Base-by-base conservation (phyloP, 164 flowering plant genomes). In the Paratinospora sagittata region DNA sequence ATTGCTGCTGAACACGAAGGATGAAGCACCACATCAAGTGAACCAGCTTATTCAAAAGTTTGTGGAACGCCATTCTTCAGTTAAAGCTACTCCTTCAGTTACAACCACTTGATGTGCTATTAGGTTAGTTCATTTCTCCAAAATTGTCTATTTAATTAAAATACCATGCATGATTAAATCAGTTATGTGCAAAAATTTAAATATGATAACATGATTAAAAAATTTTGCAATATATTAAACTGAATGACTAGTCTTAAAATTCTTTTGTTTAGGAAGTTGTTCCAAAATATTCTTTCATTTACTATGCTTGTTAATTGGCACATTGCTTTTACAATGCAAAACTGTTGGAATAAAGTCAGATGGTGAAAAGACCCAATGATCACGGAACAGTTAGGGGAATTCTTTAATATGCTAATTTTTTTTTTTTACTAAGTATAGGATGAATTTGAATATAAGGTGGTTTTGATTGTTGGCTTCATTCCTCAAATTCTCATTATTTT, bases 1-100 rank as follows among this genome's bases (percentile, higher is more conserved):
- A 11, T 67, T 68, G 34, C 34, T 30, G 52, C 34, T 75, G 41
- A 43, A 10, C 23, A 8, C 79, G 79, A 73, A 91, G 96, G 98
- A 94, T 67, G 98, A 94, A 76, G 96, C 95, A 37, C 97, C 98
- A 16, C 85, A 94, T 69, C 86, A 91, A 23, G 98, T 94, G 72
- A 94, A 94, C 75, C 95, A 96, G 6, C 88, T 91, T 17, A 81
- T 94, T 26, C 86, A 85, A 73, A 81, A 92, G 47, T 94, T 91
- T 49, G 97, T 92, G 76, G 89, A 82, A 5, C 89, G 85, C 8
- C 96, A 94, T 80, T 68, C 84, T 55, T 67, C 71, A 73, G 58
- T 72, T 37, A 68, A 65, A 63, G 65, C 76, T 30, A 65, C 33
- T 45, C 65, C 72, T 65, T 43, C 74, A 11, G 8, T 75, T 24